phyloP scores from a whole-genome alignment of 2,329 filamentous ascomycete species.

The Hypoxylon sp. region DNA sequence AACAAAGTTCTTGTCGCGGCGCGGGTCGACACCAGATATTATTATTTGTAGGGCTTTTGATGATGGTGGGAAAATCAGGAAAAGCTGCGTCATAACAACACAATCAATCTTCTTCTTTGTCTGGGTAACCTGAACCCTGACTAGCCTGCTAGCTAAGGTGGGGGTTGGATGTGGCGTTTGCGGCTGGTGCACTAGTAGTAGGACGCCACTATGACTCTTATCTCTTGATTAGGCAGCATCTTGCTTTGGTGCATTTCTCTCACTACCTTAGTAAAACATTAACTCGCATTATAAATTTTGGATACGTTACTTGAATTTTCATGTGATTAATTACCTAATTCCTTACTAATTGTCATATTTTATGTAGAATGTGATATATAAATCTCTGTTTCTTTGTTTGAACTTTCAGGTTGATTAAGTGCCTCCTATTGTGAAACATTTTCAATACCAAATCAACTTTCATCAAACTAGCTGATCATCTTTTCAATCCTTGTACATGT shows the following conservation, averaged over 20 bases:
- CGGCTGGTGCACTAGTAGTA: neutral
- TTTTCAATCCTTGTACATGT: slow-evolving; percentile 35
- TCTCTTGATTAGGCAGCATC: slow-evolving; percentile 16
- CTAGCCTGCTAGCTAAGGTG: slow-evolving; percentile 12
- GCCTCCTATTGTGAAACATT: neutral
- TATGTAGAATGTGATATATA: too few species aligned
- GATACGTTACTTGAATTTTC: slow-evolving; percentile 3
- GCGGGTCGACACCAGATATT: slow-evolving; percentile 27
- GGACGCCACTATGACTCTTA: slow-evolving; percentile 4
- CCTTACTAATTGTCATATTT: too few species aligned
- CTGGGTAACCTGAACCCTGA: slow-evolving; percentile 32
- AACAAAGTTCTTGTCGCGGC: slow-evolving; percentile 24
- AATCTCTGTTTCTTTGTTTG: neutral
- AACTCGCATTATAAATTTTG: neutral
- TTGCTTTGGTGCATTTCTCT: slow-evolving; percentile 11
- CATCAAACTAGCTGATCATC: neutral
- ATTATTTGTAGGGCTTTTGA: slow-evolving; percentile 16
- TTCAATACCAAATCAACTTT: neutral
- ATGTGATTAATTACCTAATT: neutral
- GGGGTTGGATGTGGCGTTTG: slow-evolving; percentile 11
- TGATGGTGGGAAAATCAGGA: slow-evolving; percentile 21
- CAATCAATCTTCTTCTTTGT: slow-evolving; percentile 29
- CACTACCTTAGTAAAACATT: too few species aligned
- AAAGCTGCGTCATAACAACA: slow-evolving; percentile 46
- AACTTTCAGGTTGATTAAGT: neutral